These are phyloP conservation scores for Aspergillus sp. DNA, from an alignment of 2,329 filamentous ascomycete species.

Conservation along the genomic window DNA sequence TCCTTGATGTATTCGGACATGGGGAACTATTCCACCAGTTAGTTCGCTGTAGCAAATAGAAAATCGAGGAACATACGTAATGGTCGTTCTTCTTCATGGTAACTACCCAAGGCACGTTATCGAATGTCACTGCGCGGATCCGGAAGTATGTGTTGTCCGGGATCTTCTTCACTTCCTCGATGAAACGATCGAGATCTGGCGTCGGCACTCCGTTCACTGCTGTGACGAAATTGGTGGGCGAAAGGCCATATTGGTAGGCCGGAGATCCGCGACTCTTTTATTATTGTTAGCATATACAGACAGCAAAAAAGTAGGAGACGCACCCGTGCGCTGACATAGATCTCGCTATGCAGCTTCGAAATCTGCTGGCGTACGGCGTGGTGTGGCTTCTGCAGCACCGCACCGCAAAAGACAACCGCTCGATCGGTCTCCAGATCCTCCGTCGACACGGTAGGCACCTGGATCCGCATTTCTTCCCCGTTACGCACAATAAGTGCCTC, in stretches of 20 bases:
- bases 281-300: conserved; percentile 5
- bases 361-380: conserved; percentile 97
- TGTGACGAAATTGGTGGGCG: conserved; percentile 96
- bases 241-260: conserved; percentile 84
- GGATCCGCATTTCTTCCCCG: conserved; percentile 72
- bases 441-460: conserved; percentile 81
- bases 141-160: conserved; percentile 98
- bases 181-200: conserved; percentile 75
- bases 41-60: not conserved
- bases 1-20: conserved; percentile 67
- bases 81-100: conserved; percentile 99
- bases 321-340: conserved; percentile 84
- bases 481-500: conserved; percentile 85
- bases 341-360: conserved; percentile 90
- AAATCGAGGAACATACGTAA: conserved; percentile 55
- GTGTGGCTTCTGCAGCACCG: conserved; percentile 87
- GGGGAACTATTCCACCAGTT: conserved; percentile 50
- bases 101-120: conserved; percentile 98
- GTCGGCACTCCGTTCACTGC: conserved; percentile 90
- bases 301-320: conserved; percentile 10
- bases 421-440: conserved; percentile 90
- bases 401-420: conserved; percentile 92
- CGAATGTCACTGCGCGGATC: conserved; percentile 94
- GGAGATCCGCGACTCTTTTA: conserved; percentile 70
- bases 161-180: conserved; percentile 79